Evolutionary conservation across 805 yeast species (phyloP).

Genomic region (Jamesozyma spencerorum): DNA sequence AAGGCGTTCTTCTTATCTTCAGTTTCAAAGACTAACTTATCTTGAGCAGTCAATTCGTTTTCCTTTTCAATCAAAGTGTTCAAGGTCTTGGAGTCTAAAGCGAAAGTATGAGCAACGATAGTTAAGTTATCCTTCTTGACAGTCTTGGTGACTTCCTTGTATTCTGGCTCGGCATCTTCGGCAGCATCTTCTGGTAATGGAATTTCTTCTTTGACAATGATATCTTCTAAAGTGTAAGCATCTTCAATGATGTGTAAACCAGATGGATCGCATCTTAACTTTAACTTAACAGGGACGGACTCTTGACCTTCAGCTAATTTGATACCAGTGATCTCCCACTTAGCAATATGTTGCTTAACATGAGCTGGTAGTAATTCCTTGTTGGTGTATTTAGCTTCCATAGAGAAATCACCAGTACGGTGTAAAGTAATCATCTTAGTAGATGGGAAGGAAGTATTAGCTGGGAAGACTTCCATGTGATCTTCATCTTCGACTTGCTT

Average conservation of each 20-base stretch:
- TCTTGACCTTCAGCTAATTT: conserved; percentile 67
- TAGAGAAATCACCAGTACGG: conserved; percentile 81
- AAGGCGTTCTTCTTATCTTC: conserved; percentile 97
- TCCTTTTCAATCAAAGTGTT: conserved; percentile 70
- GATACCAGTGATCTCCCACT: conserved; percentile 84
- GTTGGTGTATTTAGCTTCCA: conserved; percentile 80
- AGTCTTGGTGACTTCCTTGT: conserved; percentile 81
- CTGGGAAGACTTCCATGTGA: conserved; percentile 94
- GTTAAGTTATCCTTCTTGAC: conserved; percentile 80
- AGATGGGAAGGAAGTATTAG: conserved; percentile 85
- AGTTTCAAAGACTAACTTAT: conserved; percentile 95
- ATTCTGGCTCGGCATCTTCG: conserved; percentile 69
- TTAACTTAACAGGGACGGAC: conserved; percentile 76
- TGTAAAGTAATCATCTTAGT: conserved; percentile 91
- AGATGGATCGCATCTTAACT: conserved; percentile 94
- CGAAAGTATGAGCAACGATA: conserved; percentile 52
- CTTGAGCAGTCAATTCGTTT: conserved; percentile 74
- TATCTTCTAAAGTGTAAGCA: conserved; percentile 91
- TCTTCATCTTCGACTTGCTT: conserved; percentile 84
- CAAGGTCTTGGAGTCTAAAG: conserved; percentile 48
- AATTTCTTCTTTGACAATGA: conserved; percentile 78
- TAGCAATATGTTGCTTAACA: conserved; percentile 54
- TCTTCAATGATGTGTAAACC: conserved; percentile 90
- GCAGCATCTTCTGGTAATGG: conserved; percentile 43
- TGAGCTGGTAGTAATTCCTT: conserved; percentile 65